phyloP scores from a whole-genome alignment of 305 asterid species.

The Solanum hybrid region DNA sequence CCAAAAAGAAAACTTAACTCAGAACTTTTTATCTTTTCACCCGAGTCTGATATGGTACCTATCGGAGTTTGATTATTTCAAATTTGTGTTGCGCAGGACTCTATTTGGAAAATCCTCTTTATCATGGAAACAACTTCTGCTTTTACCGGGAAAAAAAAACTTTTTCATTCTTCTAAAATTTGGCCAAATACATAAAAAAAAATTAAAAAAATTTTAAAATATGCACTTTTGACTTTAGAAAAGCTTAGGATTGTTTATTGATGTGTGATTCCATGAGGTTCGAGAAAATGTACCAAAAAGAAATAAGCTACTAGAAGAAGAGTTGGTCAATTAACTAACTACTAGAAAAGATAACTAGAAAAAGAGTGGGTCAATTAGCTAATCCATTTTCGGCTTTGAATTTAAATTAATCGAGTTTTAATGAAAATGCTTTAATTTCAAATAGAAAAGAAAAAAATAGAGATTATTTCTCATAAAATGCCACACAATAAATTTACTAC shows the following conservation, averaged over 20 bases:
- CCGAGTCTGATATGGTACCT: no score
- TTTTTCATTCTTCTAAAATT: no score
- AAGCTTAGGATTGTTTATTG: neutral
- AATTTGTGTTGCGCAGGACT: neutral
- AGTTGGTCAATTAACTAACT: neutral
- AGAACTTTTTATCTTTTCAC: neutral
- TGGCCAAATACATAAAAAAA: neutral
- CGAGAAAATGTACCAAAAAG: neutral
- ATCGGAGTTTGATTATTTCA: no score
- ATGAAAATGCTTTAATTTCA: no score
- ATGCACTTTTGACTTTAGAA: neutral
- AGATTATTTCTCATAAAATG: neutral
- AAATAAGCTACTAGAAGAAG: neutral
- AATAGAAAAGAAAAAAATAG: neutral
- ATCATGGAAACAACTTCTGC: no score
- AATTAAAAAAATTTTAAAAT: no score
- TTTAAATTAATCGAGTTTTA: no score
- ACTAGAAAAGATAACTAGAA: neutral
- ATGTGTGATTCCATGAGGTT: neutral
- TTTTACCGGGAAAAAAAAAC: neutral
- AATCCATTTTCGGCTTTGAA: no score
- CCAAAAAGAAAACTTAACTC: neutral
- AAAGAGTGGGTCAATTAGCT: no score
- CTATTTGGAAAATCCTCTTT: no score
- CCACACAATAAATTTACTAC: neutral